These are phyloP conservation scores for Monosporozyma servazzii DNA, from an alignment of 805 yeast genomes.

Conservation along the genomic window DNA sequence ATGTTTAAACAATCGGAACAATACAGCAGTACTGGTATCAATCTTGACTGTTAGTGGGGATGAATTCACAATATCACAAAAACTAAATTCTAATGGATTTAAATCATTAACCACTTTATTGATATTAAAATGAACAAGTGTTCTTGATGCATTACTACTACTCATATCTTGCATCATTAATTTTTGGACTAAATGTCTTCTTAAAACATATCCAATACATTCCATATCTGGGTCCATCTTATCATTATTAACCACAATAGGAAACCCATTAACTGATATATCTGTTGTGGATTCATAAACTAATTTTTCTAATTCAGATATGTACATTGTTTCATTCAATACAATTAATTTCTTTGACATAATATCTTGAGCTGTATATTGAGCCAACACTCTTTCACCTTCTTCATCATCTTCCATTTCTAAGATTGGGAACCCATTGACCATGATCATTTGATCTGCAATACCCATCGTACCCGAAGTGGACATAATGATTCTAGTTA, in stretches of 20 bases:
- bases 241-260: constrained; percentile 38
- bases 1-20: constrained; percentile 60
- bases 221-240: constrained; percentile 31
- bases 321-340: constrained; percentile 17
- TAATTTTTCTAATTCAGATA: constrained; percentile 21
- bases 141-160: constrained; percentile 24
- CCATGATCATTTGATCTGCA: constrained; percentile 87
- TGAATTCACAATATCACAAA: constrained; percentile 30
- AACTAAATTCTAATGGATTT: constrained; percentile 5
- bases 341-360: constrained; percentile 42
- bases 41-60: constrained; percentile 57
- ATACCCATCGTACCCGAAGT: constrained; percentile 78
- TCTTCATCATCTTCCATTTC: constrained; percentile 53
- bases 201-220: constrained; percentile 32
- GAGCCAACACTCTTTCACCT: constrained; percentile 40
- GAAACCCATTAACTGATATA: constrained; percentile 39
- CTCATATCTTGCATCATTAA: constrained; percentile 10
- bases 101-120: not conserved
- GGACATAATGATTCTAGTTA: constrained; percentile 73
- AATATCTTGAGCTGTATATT: constrained; percentile 41
- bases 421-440: constrained; percentile 80
- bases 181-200: constrained; percentile 17
- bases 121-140: constrained; percentile 7
- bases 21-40: constrained; percentile 47
- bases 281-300: constrained; percentile 28